Evolutionary conservation across 2,329 filamentous ascomycete species (phyloP), one percentile per base, ranked within the genome.

Genomic region (Alternaria infectoria): DNA sequence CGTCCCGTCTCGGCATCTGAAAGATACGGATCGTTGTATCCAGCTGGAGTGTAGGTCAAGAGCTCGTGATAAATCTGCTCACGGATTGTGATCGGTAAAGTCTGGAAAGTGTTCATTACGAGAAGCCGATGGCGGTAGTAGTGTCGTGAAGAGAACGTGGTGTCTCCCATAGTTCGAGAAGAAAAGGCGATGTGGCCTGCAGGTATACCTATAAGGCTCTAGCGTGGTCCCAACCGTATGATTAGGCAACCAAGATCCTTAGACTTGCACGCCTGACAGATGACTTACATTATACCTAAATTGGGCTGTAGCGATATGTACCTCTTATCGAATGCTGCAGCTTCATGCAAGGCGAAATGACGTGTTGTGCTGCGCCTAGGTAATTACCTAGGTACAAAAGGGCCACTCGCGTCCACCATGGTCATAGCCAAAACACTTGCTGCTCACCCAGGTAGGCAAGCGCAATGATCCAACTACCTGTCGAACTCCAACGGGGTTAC

Each of bases 181-280:
- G 13, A 36, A 6, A 32, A 36, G 10, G 45, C 15, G 21, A 23
- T 51, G 12, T 21, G 36, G 49, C 32, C 21, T 19, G 12, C 5
- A 36, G 6, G 3, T 5, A 46, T 21, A 23, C 19, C 44, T 46
- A n/a, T 32, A 74, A 19, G 73, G 81, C 44, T 77, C 83, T 28
- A 75, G 61, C 13, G 30, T 56, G n/a, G 47, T 83, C 59, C 66
- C 59, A 66, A 49, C 54, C n/a, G 28, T 36, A 51, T 32, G 3
- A 13, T 51, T 36, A 51, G 49, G 49, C 13, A 51, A 30, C 28
- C 15, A 40, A 40, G 36, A 40, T 40, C 36, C 36, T 40, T 40
- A 40, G 36, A 40, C 8, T 40, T 40, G 36, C 36, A 40, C 36
- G 36, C 8, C 36, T 40, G 36, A 40, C 36, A 40, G 36, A 40